Base-by-base conservation (phyloP, 2,329 filamentous ascomycete genomes). In the Tricladium varicosporioides region DNA sequence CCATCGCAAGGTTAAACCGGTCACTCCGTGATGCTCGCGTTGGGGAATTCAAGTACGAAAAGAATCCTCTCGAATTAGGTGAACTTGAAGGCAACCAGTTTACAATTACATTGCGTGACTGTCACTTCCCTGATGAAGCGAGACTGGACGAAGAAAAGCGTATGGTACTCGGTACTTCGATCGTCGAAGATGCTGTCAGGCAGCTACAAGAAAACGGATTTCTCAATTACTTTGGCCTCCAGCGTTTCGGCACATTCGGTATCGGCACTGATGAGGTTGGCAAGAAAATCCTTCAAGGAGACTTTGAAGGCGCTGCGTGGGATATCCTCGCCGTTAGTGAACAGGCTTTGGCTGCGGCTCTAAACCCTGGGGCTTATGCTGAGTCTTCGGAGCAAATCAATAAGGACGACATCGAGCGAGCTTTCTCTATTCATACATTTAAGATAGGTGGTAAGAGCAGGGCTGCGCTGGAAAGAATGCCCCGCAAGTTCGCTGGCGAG, bases 221-320 rank as follows among this genome's bases (percentile, higher is more conserved):
- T 78, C 86, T 99, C 74, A 99, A 99, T 74, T 99, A 97, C 76
- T 99, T 92, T 69, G 94, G 94, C 8, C 84, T 97, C n/a, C 94
- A 99, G 74, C 86, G 94, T 19, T 99, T 99, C 67, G 94, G 94
- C 27, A 93, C 92, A 0, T 93, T 94, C 72, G 78, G 85, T 27
- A 88, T 90, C 11, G 89, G 92, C 33, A 99, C 94, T 0, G 91
- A 97, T 68, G 82, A 87, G 43, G 78, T 97, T 50, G 94, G 94
- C 49, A 84, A 88, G 69, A 87, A 90, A 71, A 92, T 99, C 69
- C 80, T 99, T 0, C 82, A 89, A 64, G 87, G 84, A 31, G 85
- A 96, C 67, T 92, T 92, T 64, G 81, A 92, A 69, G 89, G 84
- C 32, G 93, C 93, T 13, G 85, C 94, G 54, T 81, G 91, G 53